phyloP scores from a whole-genome alignment of 306 rosid species.

The Cyclanthera cordifolia region DNA sequence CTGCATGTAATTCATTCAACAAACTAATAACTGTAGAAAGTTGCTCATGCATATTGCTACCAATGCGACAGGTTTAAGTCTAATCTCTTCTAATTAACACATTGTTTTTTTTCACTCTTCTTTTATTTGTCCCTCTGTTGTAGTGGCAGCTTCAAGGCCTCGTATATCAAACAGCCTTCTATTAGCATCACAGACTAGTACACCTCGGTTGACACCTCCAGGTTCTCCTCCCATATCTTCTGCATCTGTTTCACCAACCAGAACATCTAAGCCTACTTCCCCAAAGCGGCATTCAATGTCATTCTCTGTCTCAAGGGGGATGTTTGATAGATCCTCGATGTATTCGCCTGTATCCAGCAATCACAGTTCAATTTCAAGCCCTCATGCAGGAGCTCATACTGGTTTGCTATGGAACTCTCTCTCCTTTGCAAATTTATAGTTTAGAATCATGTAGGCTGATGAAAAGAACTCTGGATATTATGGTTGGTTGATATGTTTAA shows the following conservation, averaged over 20 bases:
- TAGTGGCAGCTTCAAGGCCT: constrained; percentile 30
- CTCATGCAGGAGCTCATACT: constrained; percentile 42
- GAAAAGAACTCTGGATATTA: not conserved
- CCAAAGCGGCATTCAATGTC: constrained; percentile 69
- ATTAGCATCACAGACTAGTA: constrained; percentile 59
- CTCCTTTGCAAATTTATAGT: not conserved
- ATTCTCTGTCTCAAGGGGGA: constrained; percentile 55
- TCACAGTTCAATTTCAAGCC: constrained; percentile 32
- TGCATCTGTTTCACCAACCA: constrained; percentile 65
- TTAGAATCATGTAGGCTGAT: not conserved
- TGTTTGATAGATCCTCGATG: constrained; percentile 44
- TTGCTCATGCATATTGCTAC: too few species aligned
- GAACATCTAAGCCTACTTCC: constrained; percentile 62
- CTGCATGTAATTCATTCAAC: not conserved
- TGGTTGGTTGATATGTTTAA: too few species aligned
- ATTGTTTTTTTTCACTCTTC: not conserved
- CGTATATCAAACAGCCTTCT: constrained; percentile 42
- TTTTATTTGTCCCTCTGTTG: not conserved
- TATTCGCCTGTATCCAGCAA: constrained; percentile 32
- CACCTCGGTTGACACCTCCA: constrained; percentile 67
- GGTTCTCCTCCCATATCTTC: constrained; percentile 69
- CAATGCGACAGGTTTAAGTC: not conserved
- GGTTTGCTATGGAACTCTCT: constrained; percentile 33
- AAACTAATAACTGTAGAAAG: not conserved
- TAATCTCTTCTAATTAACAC: too few species aligned